Conservation (phyloP, 129 eudicot species). For the Calendula officinalis region DNA sequence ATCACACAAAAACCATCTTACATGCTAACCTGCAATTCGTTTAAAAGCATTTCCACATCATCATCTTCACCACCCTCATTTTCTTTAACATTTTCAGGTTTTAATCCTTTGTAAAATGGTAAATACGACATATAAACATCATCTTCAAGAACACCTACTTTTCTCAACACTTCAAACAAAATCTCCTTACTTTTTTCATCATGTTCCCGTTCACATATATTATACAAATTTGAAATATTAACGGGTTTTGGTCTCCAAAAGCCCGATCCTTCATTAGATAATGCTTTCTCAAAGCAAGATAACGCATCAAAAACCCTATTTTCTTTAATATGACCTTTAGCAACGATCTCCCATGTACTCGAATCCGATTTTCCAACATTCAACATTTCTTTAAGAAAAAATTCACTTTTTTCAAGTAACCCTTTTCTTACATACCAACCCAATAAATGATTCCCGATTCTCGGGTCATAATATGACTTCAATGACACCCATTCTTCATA, state of each 20-base stretch:
- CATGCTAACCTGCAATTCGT: conserved; percentile 51
- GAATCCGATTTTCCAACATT: conserved; percentile 63
- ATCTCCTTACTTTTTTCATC: conserved; percentile 50
- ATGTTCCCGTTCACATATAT: conserved; percentile 41
- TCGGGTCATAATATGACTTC: conserved; percentile 50
- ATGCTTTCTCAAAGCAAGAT: conserved; percentile 56
- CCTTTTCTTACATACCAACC: conserved; percentile 59
- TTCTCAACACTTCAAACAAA: conserved; percentile 52
- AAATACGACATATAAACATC: conserved; percentile 44
- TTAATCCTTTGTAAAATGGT: conserved; percentile 22
- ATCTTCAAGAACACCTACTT: conserved; percentile 52
- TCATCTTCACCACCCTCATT: conserved; percentile 33
- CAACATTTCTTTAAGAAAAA: conserved; percentile 55
- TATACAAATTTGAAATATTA: conserved; percentile 42
- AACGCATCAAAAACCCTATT: conserved; percentile 51
- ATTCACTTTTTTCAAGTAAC: conserved; percentile 46
- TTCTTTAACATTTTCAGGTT: conserved; percentile 22
- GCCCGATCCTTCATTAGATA: conserved; percentile 43
- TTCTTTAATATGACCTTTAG: conserved; percentile 50
- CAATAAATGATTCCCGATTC: conserved; percentile 65
- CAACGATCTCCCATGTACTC: conserved; percentile 74
- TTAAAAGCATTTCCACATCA: conserved; percentile 32
- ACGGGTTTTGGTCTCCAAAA: conserved; percentile 68
- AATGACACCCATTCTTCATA: conserved; percentile 70
- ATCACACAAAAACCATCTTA: conserved; percentile 26